These are phyloP conservation scores for Secale cereale DNA, from an alignment of 176 grass and related monocot genomes.

Conservation along the genomic window DNA sequence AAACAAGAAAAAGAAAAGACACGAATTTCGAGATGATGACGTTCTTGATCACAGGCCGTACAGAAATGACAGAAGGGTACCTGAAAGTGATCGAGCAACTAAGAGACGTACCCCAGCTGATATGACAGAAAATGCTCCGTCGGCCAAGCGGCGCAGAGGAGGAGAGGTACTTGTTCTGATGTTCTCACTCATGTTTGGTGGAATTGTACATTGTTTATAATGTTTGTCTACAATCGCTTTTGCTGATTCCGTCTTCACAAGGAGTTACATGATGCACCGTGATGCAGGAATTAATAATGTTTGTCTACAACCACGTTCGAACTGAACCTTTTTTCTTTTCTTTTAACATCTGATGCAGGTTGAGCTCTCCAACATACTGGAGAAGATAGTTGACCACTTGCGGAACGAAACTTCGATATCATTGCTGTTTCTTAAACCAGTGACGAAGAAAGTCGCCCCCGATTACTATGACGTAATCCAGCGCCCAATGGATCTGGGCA, in stretches of 20 bases:
- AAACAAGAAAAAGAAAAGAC: slow-evolving; percentile 95
- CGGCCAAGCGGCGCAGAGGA: slow-evolving; percentile 74
- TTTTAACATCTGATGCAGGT: slow-evolving; percentile 47
- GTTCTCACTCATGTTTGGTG: slow-evolving; percentile 1
- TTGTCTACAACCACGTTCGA: background rate
- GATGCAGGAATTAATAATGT: background rate
- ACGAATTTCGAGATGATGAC: slow-evolving; percentile 87
- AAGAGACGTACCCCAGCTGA: slow-evolving; percentile 59
- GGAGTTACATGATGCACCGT: background rate
- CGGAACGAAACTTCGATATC: slow-evolving; percentile 30
- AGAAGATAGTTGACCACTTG: slow-evolving; percentile 65
- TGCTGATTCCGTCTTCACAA: background rate
- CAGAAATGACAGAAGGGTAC: slow-evolving; percentile 79
- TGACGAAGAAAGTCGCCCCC: slow-evolving; percentile 82
- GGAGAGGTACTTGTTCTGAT: slow-evolving; percentile 64
- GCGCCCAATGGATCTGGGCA: slow-evolving; percentile 87
- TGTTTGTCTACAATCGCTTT: background rate
- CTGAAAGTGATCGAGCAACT: slow-evolving; percentile 56
- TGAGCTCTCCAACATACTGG: slow-evolving; percentile 85
- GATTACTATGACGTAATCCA: slow-evolving; percentile 68
- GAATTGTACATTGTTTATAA: slow-evolving; percentile 6
- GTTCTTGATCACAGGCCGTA: slow-evolving; percentile 72
- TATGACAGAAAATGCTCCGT: slow-evolving; percentile 40
- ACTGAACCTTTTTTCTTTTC: background rate
- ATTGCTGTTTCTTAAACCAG: slow-evolving; percentile 82